These are phyloP conservation scores for Terfezia claveryi DNA, from an alignment of 495 filamentous ascomycete genomes.

Conservation along the genomic window DNA sequence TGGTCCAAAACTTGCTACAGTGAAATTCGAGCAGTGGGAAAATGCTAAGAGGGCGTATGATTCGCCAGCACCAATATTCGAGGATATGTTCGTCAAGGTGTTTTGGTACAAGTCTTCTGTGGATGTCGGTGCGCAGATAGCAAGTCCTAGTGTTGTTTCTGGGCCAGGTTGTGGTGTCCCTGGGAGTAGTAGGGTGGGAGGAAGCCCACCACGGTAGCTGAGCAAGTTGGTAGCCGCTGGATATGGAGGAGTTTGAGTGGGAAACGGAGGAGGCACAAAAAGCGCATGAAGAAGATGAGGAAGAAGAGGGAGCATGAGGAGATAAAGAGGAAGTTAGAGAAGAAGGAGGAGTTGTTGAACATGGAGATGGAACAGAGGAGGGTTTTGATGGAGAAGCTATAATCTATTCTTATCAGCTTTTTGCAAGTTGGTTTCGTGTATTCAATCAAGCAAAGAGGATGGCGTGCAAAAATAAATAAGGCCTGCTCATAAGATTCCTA, in stretches of 20 bases:
- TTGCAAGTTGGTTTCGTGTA: too few species aligned
- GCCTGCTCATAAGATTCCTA: too few species aligned
- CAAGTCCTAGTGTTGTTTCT: background rate
- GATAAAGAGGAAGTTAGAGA: slow-evolving; percentile 48
- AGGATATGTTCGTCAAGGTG: slow-evolving; percentile 93
- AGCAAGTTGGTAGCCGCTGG: slow-evolving; percentile 26
- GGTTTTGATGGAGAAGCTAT: slow-evolving; percentile 39
- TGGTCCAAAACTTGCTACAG: slow-evolving; percentile 61
- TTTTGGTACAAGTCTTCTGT: slow-evolving; percentile 55
- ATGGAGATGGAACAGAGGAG: slow-evolving; percentile 55
- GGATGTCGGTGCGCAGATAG: background rate
- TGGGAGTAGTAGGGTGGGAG: background rate
- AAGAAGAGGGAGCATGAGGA: slow-evolving; percentile 54
- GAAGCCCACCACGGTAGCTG: background rate
- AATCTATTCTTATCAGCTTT: too few species aligned
- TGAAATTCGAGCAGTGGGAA: slow-evolving; percentile 54
- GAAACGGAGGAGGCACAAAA: slow-evolving; percentile 65
- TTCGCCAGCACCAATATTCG: slow-evolving; percentile 85
- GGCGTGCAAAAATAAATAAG: too few species aligned
- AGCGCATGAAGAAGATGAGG: slow-evolving; percentile 47
- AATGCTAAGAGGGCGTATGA: slow-evolving; percentile 64
- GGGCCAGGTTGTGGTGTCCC: background rate
- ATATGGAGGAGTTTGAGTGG: slow-evolving; percentile 54
- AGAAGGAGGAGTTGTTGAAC: slow-evolving; percentile 50
- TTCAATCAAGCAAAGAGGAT: too few species aligned